Evolutionary conservation across 192 early-diverging fungal genomes (phyloP).

Genomic region (Podila verticillata): DNA sequence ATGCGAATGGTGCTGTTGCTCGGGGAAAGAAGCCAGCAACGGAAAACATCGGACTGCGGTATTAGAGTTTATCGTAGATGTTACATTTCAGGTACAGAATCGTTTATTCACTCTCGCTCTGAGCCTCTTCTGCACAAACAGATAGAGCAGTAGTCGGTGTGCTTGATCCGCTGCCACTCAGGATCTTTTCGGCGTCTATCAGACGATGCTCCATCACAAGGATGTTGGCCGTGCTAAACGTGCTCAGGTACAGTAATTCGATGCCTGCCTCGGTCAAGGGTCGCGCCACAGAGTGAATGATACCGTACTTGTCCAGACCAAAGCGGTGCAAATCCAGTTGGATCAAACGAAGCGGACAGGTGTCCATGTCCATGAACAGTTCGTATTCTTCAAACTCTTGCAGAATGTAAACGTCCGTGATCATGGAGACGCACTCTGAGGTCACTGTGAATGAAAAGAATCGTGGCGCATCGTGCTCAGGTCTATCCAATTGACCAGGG

Average conservation of each 20-base stretch:
- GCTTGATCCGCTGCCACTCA: conserved; percentile 34
- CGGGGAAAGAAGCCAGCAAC: too few species aligned
- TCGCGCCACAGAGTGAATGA: conserved; percentile 73
- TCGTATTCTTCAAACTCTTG: conserved; percentile 58
- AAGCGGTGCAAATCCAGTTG: conserved; percentile 70
- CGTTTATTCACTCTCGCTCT: neutral
- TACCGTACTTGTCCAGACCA: conserved; percentile 72
- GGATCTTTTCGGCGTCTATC: conserved; percentile 39
- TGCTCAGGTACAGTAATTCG: conserved; percentile 73
- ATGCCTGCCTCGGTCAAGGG: conserved; percentile 65
- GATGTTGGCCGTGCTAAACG: conserved; percentile 73
- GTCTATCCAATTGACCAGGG: conserved; percentile 4
- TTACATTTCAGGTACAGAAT: neutral
- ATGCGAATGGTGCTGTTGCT: too few species aligned
- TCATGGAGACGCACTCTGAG: conserved; percentile 72
- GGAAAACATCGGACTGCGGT: neutral
- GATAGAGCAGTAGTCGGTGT: neutral
- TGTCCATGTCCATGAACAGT: conserved; percentile 58
- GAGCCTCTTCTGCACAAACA: neutral
- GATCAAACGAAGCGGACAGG: conserved; percentile 64
- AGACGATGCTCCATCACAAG: conserved; percentile 58
- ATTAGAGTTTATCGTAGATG: neutral
- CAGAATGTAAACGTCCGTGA: conserved; percentile 69
- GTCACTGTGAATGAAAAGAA: conserved; percentile 78
- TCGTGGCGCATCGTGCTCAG: conserved; percentile 46